A percentile compares a stretch with the other conserved stretches of the same genome.
phyloP scores from a whole-genome alignment of 768 basidiomycete genomes.

The Hericium erinaceus region DNA sequence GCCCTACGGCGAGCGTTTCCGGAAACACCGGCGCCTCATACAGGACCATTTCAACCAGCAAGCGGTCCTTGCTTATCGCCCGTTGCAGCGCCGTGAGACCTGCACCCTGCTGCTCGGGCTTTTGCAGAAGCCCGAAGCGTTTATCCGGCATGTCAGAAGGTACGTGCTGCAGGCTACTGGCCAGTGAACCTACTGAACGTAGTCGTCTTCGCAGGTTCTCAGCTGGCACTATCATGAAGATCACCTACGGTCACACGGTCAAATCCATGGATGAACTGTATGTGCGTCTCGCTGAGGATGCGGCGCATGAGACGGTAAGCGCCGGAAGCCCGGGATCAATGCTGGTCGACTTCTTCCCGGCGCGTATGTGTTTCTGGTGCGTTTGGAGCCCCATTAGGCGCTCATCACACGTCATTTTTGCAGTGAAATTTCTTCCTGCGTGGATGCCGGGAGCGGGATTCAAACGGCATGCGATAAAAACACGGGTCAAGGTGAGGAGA shows the following conservation, averaged over 20 bases:
- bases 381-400: background rate
- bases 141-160: conserved; percentile 20
- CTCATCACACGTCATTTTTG: background rate
- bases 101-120: conserved; percentile 18
- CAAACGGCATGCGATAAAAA: conserved; percentile 12
- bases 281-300: conserved; percentile 20
- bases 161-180: conserved; percentile 1
- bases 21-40: conserved; percentile 21
- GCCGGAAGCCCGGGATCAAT: conserved; percentile 19
- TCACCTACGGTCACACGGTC: conserved; percentile 24
- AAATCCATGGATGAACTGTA: conserved; percentile 21
- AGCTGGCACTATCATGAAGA: conserved; percentile 22
- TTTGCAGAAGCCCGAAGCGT: conserved; percentile 19
- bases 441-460: conserved; percentile 17
- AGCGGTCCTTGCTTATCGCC: conserved; percentile 13
- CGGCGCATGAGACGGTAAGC: conserved; percentile 15
- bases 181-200: background rate
- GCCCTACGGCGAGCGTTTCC: conserved; percentile 21
- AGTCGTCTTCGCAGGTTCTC: conserved; percentile 16
- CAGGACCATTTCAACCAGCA: conserved; percentile 16
- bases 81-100: conserved; percentile 19
- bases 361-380: conserved; percentile 15
- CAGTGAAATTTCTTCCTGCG: conserved; percentile 12
- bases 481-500: conserved; percentile 9
- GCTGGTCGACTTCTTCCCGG: conserved; percentile 27